Evolutionary conservation across 345 rosid genomes (phyloP), one percentile per base, ranked within the genome.

Genomic region (Linum lewisii): DNA sequence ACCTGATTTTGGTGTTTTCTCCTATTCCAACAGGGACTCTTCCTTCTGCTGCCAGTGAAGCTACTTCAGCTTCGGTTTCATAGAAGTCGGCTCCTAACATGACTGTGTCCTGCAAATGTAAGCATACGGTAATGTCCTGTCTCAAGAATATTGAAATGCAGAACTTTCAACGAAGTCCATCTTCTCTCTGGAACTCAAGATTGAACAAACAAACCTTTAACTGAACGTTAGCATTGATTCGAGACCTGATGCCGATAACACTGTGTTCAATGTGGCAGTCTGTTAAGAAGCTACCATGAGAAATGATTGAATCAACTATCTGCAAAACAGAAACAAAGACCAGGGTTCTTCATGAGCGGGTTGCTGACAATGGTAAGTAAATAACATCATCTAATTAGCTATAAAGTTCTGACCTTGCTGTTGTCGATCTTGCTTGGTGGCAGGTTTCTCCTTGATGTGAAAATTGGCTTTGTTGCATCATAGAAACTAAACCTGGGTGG

Each of bases 71-170:
- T 15, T 83, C 97, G 24, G 97, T 88, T 74, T 86, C 97, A 62
- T 92, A 86, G 68, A 62, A 84, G 61, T 88, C 96, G 1, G 94
- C 99, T 15, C 99, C 99, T 29, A 92, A 88, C 95, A 92, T 86
- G 67, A 83, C 84, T 1, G 93, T 86, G 61, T 92, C 98, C 96
- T 88, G 78, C 66, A 70, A 59, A 36, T 38, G 45, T 26, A 20
- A 29, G 2, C 63, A 32, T n/a, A 36, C 24, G 15, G 14, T 25
- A 5, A 19, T 24, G 6, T 11, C 49, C 24, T 25, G 57, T 19
- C 23, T 51, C 24, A 11, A 16, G 10, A 15, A 19, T 11, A 4
- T 8, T 1, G 24, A 20, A 52, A 52, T 19, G 56, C 1, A 29
- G 5, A 29, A 29, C 34, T 4, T 5, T 29, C 7, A 29, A 29